Evolutionary conservation across 1,284 basidiomycete species (phyloP).

Genomic region (Rhodotorula sp.): DNA sequence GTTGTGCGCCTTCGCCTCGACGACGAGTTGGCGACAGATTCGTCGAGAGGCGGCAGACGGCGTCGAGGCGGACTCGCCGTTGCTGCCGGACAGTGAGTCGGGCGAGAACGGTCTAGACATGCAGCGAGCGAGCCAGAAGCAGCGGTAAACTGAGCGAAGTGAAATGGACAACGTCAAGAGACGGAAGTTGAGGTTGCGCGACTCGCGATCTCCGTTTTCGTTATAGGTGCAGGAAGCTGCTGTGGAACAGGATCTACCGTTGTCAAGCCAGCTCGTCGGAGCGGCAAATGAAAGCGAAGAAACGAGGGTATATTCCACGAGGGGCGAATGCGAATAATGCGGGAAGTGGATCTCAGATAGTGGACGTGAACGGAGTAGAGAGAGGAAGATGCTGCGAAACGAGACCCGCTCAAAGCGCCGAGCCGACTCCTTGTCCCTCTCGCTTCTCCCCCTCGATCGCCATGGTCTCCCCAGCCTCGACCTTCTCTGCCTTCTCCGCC

Average conservation of each 20-base stretch:
- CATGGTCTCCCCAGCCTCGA: background rate
- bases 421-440: background rate
- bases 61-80: background rate
- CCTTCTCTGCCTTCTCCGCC: background rate
- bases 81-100: background rate
- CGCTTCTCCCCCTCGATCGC: background rate
- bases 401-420: background rate
- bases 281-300: no score
- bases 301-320: no score
- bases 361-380: no score
- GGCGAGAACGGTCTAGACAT: constrained; percentile 6
- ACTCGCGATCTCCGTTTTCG: no score
- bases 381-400: no score
- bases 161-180: no score
- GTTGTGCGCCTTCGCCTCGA: constrained; percentile 8
- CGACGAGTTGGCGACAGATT: constrained; percentile 13
- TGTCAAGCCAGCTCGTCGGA: no score
- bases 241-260: no score
- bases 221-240: no score
- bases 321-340: no score
- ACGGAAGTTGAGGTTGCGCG: background rate
- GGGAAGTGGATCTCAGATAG: no score
- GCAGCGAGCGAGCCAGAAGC: background rate
- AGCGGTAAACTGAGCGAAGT: background rate
- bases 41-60: constrained; percentile 5